Base-by-base conservation (phyloP, 257 asterid species). In the Fraxinus anomala region DNA sequence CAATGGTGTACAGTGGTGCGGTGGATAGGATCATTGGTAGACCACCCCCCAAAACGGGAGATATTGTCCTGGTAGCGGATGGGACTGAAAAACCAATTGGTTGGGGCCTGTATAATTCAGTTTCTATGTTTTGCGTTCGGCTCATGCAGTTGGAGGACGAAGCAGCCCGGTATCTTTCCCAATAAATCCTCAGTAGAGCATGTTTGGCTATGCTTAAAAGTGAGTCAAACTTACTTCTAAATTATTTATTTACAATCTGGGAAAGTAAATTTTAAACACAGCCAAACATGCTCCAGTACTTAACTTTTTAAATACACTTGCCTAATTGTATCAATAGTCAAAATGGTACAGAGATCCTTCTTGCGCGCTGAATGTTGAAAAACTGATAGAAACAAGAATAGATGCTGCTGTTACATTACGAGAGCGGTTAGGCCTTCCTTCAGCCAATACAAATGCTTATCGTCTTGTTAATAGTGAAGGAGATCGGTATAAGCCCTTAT, bases 391-490 rank as follows among this genome's bases (percentile, higher is more conserved):
- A 79, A 84, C 82, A 24, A 89, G 99, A 85, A 91, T 92, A 31
- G 67, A 10, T 33, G 95, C 91, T 79, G 99, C 98, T 71, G 86
- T 86, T 26, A 82, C 86, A 12, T 84, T 94, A 78, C 85, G 99
- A 76, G 87, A 87, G 80, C 87, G 51, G 77, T 86, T 94, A n/a
- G 85, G 89, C 69, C 94, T 94, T 82, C 99, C 99, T 76, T 91
- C 99, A 16, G 44, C 86, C 40, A 72, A 77, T 77, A 90, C 97
- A 37, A 88, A 91, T 88, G 99, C 94, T 28, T 94, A 87, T 83
- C 98, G 99, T 73, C 97, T 94, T 28, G 88, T 94, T 77, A 94
- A 93, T 86, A 95, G 99, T 17, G 98, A 95, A 91, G 99, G 99
- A 72, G 99, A 93, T 77, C 81, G 99, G 99, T 92, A 86, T 33